Percentiles rank a stretch among this genome's conserved stretches.
phyloP scores from a whole-genome alignment of 371 early-diverging fungal species.

The Syncephalastrum sp. region DNA sequence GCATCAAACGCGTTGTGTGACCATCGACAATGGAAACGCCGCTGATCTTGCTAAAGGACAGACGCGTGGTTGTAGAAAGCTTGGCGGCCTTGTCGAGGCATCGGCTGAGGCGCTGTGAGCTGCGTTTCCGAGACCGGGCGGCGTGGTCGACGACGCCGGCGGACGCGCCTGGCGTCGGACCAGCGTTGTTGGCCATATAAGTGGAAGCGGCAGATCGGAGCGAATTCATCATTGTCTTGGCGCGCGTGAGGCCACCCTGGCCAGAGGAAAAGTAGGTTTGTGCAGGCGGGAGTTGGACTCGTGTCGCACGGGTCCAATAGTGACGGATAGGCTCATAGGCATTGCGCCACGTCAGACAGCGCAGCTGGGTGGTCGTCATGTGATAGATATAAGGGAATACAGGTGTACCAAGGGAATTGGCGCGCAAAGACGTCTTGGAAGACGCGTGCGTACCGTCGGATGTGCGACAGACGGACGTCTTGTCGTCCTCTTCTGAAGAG shows the following conservation, averaged over 20 bases:
- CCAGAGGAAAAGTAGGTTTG: constrained; percentile 25
- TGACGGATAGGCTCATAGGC: constrained; percentile 46
- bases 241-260: constrained; percentile 31
- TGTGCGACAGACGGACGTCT: constrained; percentile 2
- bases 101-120: constrained; percentile 36
- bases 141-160: background rate
- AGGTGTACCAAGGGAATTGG: constrained; percentile 2
- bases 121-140: constrained; percentile 23
- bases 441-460: constrained; percentile 8
- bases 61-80: constrained; percentile 10
- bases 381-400: constrained; percentile 41
- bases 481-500: constrained; percentile 6
- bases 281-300: constrained; percentile 23
- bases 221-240: constrained; percentile 48
- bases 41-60: constrained; percentile 13
- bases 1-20: background rate
- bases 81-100: constrained; percentile 43
- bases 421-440: constrained; percentile 12
- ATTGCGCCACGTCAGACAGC: constrained; percentile 34
- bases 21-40: constrained; percentile 1
- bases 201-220: constrained; percentile 26
- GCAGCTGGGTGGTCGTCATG: constrained; percentile 23
- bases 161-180: background rate
- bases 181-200: constrained; percentile 17
- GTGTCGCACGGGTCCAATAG: constrained; percentile 43